phyloP scores from a whole-genome alignment of 139 green algal genomes.

The Coelastrella sp. region DNA sequence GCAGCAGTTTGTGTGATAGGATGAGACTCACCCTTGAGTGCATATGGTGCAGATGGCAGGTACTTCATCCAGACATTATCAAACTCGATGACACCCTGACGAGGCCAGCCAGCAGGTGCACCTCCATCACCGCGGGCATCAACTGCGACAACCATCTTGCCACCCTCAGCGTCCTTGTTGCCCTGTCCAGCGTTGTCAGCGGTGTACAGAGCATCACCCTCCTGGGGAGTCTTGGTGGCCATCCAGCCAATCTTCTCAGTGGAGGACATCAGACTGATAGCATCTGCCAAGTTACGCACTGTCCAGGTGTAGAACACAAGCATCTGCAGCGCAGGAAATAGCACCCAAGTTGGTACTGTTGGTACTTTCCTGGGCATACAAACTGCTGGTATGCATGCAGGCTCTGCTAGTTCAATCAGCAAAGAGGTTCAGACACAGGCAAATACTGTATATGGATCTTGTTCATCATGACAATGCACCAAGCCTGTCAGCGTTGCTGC shows the following conservation, averaged over 20 bases:
- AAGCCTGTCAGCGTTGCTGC: too few species aligned
- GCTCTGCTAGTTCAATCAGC: not conserved
- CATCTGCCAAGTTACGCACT: slow-evolving; percentile 56
- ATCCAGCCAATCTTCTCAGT: slow-evolving; percentile 68
- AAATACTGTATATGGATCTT: too few species aligned
- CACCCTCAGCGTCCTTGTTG: slow-evolving; percentile 6
- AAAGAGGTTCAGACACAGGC: too few species aligned
- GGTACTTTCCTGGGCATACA: too few species aligned
- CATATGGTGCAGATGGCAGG: slow-evolving; percentile 41
- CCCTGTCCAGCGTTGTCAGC: too few species aligned
- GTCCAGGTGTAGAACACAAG: slow-evolving; percentile 69
- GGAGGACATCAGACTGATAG: slow-evolving; percentile 54
- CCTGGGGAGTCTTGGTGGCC: slow-evolving; percentile 60
- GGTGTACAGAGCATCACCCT: slow-evolving; percentile 42
- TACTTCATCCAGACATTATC: slow-evolving; percentile 58
- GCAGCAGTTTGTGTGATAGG: too few species aligned
- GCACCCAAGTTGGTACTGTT: too few species aligned
- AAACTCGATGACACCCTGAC: slow-evolving; percentile 54
- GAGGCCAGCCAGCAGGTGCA: slow-evolving; percentile 56
- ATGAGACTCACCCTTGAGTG: slow-evolving; percentile 47
- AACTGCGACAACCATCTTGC: slow-evolving; percentile 23
- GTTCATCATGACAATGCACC: too few species aligned
- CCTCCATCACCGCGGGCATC: slow-evolving; percentile 2
- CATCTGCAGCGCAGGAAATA: too few species aligned
- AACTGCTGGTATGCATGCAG: too few species aligned